A percentile compares a stretch with the other conserved stretches of the same genome.
Conservation (phyloP, 257 asterid species). For the Plantago major region DNA sequence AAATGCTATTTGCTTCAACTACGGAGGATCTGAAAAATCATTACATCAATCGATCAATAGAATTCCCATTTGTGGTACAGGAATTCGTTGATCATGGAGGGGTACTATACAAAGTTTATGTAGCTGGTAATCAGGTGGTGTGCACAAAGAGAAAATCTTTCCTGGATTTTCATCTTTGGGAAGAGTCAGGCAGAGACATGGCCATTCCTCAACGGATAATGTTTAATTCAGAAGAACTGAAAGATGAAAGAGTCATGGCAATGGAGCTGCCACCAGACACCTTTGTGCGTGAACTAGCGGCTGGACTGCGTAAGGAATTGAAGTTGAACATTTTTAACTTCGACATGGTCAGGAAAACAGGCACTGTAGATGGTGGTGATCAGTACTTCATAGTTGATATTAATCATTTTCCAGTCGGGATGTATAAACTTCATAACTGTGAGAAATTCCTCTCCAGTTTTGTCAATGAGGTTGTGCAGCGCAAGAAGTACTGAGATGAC, state of each 20-base stretch:
- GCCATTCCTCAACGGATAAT: background rate
- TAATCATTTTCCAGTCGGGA: constrained; percentile 7
- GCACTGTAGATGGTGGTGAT: background rate
- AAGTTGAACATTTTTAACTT: constrained; percentile 3
- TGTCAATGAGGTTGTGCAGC: background rate
- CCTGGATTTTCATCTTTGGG: background rate
- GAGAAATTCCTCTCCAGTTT: background rate
- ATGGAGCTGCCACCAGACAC: background rate
- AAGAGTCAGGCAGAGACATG: background rate
- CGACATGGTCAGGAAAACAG: constrained; percentile 1
- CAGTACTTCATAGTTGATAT: background rate
- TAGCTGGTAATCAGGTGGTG: background rate
- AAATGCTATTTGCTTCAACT: background rate
- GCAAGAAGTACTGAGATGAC: background rate
- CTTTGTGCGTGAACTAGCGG: background rate
- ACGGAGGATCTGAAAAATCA: background rate
- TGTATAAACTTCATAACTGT: background rate
- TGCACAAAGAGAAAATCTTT: constrained; percentile 5
- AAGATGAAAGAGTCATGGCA: background rate
- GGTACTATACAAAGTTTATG: background rate
- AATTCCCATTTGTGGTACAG: background rate
- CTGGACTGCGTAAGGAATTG: constrained; percentile 1
- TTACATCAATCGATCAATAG: background rate
- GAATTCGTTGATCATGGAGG: constrained; percentile 9
- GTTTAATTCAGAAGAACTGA: background rate